These are phyloP conservation scores for Yamadazyma sp. DNA, from an alignment of 1,139 yeast genomes.

Conservation along the genomic window DNA sequence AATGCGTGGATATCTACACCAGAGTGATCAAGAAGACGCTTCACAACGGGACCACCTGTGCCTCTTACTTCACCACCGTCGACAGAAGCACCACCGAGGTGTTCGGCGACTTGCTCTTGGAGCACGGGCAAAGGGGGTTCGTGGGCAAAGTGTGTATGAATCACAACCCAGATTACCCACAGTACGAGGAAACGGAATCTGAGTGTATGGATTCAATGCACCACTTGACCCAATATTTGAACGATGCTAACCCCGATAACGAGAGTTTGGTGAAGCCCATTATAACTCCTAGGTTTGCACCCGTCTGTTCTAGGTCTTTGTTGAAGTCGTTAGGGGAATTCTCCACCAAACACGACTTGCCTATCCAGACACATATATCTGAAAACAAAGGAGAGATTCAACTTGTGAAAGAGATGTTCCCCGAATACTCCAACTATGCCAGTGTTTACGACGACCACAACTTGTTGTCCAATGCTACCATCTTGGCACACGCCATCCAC, in stretches of 20 bases:
- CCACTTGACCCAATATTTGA: slow-evolving; percentile 58
- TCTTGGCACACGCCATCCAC: slow-evolving; percentile 89
- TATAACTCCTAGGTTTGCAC: slow-evolving; percentile 93
- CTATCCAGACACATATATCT: slow-evolving; percentile 86
- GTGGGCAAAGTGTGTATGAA: slow-evolving; percentile 96
- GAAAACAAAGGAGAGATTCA: slow-evolving; percentile 76
- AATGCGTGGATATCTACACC: slow-evolving; percentile 63
- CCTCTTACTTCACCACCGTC: slow-evolving; percentile 86
- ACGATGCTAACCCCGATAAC: slow-evolving; percentile 48
- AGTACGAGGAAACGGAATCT: slow-evolving; percentile 61
- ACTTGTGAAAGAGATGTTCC: slow-evolving; percentile 74
- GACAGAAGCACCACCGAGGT: slow-evolving; percentile 73
- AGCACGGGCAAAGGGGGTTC: slow-evolving; percentile 79
- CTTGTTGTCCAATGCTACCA: slow-evolving; percentile 63
- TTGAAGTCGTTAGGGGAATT: slow-evolving; percentile 64
- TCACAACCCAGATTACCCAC: slow-evolving; percentile 60
- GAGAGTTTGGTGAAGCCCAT: slow-evolving; percentile 64
- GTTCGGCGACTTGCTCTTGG: slow-evolving; percentile 69
- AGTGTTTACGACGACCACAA: slow-evolving; percentile 71
- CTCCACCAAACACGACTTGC: slow-evolving; percentile 50
- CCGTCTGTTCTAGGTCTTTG: slow-evolving; percentile 70
- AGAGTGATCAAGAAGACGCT: slow-evolving; percentile 69
- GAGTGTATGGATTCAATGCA: slow-evolving; percentile 60
- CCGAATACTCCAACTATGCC: slow-evolving; percentile 67
- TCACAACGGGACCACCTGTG: slow-evolving; percentile 84